Conservation (phyloP, 208 protist genomes). For the Trypanosomatidae sp. region DNA sequence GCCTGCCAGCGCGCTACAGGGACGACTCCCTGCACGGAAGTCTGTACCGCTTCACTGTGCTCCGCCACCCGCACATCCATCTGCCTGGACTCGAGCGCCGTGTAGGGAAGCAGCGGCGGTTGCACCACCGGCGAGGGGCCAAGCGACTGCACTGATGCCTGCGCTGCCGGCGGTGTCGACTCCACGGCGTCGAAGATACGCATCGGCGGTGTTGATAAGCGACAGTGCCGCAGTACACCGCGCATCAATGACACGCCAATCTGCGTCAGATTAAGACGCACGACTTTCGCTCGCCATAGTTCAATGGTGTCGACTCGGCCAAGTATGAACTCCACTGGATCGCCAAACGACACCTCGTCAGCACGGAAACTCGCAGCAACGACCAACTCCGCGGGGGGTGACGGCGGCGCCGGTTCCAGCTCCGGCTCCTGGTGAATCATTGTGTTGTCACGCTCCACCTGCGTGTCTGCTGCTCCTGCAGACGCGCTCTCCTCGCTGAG, state of each 20-base stretch:
- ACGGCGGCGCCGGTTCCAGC: neutral
- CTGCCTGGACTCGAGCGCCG: neutral
- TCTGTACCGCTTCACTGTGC: neutral
- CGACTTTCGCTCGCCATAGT: conserved; percentile 11
- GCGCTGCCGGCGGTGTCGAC: neutral
- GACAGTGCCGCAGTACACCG: conserved; percentile 25
- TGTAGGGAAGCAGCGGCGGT: neutral
- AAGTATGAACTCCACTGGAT: conserved; percentile 9
- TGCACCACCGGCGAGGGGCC: neutral
- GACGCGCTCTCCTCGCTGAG: neutral
- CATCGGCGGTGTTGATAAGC: conserved; percentile 1
- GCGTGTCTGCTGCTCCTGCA: neutral
- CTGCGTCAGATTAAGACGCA: conserved; percentile 29
- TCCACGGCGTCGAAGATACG: conserved; percentile 10
- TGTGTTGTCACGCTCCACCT: neutral
- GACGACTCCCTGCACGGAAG: neutral
- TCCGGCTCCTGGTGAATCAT: neutral
- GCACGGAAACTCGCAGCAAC: neutral
- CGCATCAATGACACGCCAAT: conserved; percentile 35
- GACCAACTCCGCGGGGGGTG: neutral
- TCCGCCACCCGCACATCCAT: neutral
- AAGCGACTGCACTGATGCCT: neutral
- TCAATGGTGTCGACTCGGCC: conserved; percentile 19
- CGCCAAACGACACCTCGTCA: neutral
- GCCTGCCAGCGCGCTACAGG: neutral